These are phyloP conservation scores for Articulospora tetracladia DNA, from an alignment of 495 filamentous ascomycete species.

Conservation along the genomic window DNA sequence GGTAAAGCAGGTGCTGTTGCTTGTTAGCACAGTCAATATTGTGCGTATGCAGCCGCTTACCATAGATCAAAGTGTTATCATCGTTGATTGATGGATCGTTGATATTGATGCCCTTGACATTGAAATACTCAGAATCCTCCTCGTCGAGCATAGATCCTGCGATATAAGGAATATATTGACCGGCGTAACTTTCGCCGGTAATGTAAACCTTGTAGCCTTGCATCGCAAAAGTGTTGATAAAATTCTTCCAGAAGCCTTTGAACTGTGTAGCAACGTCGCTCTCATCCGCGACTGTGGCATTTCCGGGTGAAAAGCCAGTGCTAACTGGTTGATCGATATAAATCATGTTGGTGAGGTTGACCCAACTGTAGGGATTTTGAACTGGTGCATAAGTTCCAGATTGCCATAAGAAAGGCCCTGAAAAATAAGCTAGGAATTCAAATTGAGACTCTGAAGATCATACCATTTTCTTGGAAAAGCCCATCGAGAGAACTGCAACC, in stretches of 20 bases:
- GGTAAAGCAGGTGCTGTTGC: constrained; percentile 3
- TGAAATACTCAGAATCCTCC: constrained; percentile 62
- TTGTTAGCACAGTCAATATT: not conserved
- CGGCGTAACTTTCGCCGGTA: constrained; percentile 69
- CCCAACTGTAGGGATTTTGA: constrained; percentile 64
- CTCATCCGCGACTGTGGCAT: constrained; percentile 54
- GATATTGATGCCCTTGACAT: constrained; percentile 53
- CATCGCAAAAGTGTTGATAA: constrained; percentile 62
- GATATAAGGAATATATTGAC: constrained; percentile 77
- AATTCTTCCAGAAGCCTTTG: constrained; percentile 66
- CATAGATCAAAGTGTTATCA: constrained; percentile 8
- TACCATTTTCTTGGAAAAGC: constrained; percentile 63
- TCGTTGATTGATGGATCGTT: constrained; percentile 12
- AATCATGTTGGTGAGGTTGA: constrained; percentile 72
- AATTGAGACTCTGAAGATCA: not conserved
- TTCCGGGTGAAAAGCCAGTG: constrained; percentile 68
- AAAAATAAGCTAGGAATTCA: not conserved
- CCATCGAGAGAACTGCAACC: constrained; percentile 68
- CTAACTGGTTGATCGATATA: constrained; percentile 76
- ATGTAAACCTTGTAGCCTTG: constrained; percentile 64
- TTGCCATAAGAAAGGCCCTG: constrained; percentile 71
- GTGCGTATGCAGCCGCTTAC: not conserved
- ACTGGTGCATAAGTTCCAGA: constrained; percentile 60
- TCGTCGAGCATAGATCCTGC: constrained; percentile 65
- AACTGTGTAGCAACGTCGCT: constrained; percentile 64